A percentile compares a stretch with the other conserved stretches of the same genome.
Evolutionary conservation across 1,284 basidiomycete genomes (phyloP).

Genomic region (Cryptococcus maquisensis): DNA sequence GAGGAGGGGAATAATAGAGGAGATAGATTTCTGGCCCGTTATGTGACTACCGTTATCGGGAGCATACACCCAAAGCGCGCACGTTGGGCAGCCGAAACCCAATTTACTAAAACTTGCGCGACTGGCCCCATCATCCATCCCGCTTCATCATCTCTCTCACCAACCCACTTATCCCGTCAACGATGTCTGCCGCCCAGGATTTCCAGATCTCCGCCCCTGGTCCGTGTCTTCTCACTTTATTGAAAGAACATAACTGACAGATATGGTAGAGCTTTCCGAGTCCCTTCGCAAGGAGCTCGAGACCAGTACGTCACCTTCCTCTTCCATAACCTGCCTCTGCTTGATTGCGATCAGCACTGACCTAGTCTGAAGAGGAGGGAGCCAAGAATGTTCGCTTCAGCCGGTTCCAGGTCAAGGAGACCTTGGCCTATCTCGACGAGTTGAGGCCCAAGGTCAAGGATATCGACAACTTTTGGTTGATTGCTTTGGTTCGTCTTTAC

Average conservation of each 20-base stretch:
- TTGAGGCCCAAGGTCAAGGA: slow-evolving; percentile 33
- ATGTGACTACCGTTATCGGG: background rate
- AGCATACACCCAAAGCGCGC: background rate
- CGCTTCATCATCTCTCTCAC: background rate
- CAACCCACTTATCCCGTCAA: background rate
- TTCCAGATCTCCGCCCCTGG: slow-evolving; percentile 12
- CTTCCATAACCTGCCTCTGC: background rate
- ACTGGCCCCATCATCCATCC: no score
- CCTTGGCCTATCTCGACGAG: slow-evolving; percentile 22
- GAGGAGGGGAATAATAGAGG: no score
- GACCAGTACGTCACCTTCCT: slow-evolving; percentile 15
- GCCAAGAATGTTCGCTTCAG: slow-evolving; percentile 30
- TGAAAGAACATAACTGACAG: background rate
- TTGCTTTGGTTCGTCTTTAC: slow-evolving; percentile 27
- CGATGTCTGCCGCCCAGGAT: slow-evolving; percentile 6
- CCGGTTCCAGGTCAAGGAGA: slow-evolving; percentile 27
- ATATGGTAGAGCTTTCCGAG: slow-evolving; percentile 15
- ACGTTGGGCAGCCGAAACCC: no score
- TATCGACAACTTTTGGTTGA: slow-evolving; percentile 39
- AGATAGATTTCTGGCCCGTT: background rate
- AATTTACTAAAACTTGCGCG: no score
- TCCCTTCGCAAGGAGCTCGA: slow-evolving; percentile 17
- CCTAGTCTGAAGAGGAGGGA: slow-evolving; percentile 18
- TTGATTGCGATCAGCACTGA: background rate
- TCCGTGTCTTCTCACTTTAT: background rate